Evolutionary conservation across 2,329 filamentous ascomycete genomes (phyloP), one percentile per base, ranked within the genome.

Genomic region (Coniella vitis): DNA sequence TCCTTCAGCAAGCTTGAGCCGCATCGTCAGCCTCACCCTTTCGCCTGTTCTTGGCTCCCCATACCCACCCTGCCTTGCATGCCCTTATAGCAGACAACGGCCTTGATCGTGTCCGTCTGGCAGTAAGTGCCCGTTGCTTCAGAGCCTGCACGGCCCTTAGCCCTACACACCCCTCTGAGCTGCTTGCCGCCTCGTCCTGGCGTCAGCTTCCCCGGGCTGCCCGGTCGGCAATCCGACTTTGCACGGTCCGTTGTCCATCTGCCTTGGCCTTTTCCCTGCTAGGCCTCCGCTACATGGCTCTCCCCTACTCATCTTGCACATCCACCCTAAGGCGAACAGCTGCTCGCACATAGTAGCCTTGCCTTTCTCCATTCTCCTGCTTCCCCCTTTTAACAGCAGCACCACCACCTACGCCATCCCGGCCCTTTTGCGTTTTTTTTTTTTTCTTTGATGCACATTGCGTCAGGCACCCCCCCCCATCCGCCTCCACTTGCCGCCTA

Each of bases 401-500:
- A 35, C 45, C 22, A 20, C 19, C n/a, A 34, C 36, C 25, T 39
- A 49, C 25, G 25, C 36, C 29, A 44, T 36, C 49, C 40, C 35
- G 9, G 22, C 37, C 38, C 25, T 38, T 39, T 17, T n/a, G 12
- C 19, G 19, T 32, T 17, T 31, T 31, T 16, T 38, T 39, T 47
- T 12, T 14, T 38, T 52, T 34, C 38, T 35, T 38, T 32, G 38
- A 16, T 34, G 13, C 43, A 34, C 31, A 38, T 45, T 54, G 52
- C 52, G 49, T 52, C 49, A 52, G 42, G 52, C n/a, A 2, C 45
- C 49, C 32, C 46, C 42, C 39, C 45, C 36, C n/a, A n/a, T n/a
- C n/a, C n/a, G 38, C 32, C 25, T 20, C n/a, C 16, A 25, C 41
- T 36, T 20, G 4, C 25, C 29, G 4, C 16, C 39, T 32, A 41